phyloP scores from a whole-genome alignment of 495 filamentous ascomycete genomes.

The Cercophora samala region DNA sequence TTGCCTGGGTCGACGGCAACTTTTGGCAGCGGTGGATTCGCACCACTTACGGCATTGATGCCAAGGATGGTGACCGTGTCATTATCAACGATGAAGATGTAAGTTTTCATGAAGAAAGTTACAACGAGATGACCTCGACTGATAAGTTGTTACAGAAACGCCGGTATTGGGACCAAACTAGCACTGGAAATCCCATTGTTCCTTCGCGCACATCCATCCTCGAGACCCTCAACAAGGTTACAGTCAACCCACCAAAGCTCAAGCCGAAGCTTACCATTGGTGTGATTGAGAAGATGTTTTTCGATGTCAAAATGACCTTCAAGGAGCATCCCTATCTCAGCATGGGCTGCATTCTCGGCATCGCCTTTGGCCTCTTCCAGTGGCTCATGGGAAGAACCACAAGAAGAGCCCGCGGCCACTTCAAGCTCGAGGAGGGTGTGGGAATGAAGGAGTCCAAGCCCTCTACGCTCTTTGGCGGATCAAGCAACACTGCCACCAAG shows the following conservation, averaged over 20 bases:
- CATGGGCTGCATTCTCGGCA: conserved; percentile 29
- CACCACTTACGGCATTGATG: conserved; percentile 87
- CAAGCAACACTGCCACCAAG: conserved; percentile 15
- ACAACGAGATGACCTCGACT: conserved; percentile 9
- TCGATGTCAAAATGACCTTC: conserved; percentile 65
- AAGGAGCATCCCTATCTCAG: conserved; percentile 70
- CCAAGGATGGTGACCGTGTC: conserved; percentile 79
- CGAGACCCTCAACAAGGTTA: conserved; percentile 81
- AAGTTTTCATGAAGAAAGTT: conserved; percentile 39
- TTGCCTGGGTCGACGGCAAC: conserved; percentile 97
- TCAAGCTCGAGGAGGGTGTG: conserved; percentile 18
- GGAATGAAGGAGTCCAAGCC: conserved; percentile 9
- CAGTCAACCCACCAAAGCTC: conserved; percentile 71
- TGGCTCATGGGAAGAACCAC: conserved; percentile 20
- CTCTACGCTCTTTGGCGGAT: conserved; percentile 6
- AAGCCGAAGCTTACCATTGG: conserved; percentile 82
- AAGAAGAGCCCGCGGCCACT: conserved; percentile 10
- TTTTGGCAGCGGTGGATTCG: conserved; percentile 98
- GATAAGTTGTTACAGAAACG: conserved; percentile 58
- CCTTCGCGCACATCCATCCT: conserved; percentile 91
- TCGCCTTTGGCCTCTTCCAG: conserved; percentile 21
- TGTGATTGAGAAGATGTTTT: conserved; percentile 71
- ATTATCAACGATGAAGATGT: conserved; percentile 98
- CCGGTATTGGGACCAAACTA: conserved; percentile 90
- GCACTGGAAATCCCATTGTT: conserved; percentile 80